Conservation (phyloP, 768 basidiomycete species). For the Russula dissimulans region DNA sequence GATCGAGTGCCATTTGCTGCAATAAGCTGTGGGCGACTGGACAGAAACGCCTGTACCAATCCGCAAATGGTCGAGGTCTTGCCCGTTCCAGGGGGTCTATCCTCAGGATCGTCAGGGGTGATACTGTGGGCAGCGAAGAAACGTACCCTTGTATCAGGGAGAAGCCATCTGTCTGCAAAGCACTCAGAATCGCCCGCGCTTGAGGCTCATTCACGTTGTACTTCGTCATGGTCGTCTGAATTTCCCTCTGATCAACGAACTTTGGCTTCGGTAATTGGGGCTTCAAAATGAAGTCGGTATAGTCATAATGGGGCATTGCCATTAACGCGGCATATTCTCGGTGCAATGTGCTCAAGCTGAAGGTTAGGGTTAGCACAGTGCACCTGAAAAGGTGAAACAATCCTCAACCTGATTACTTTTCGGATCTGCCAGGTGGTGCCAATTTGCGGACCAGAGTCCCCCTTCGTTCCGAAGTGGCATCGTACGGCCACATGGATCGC, state of each 20-base stretch:
- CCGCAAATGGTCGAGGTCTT: slow-evolving; percentile 98
- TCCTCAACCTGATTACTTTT: slow-evolving; percentile 72
- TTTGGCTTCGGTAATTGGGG: slow-evolving; percentile 48
- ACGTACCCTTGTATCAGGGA: slow-evolving; percentile 87
- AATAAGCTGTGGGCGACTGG: slow-evolving; percentile 42
- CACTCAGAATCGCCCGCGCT: slow-evolving; percentile 75
- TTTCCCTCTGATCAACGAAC: slow-evolving; percentile 37
- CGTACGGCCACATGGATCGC: slow-evolving; percentile 20
- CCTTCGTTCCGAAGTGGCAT: slow-evolving; percentile 20
- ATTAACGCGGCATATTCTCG: slow-evolving; percentile 87
- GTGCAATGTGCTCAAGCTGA: slow-evolving; percentile 80
- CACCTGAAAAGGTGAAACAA: not conserved
- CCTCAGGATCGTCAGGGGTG: not conserved
- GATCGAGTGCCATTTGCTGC: slow-evolving; percentile 33
- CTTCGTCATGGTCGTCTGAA: slow-evolving; percentile 55
- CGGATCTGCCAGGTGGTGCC: slow-evolving; percentile 62
- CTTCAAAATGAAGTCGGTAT: slow-evolving; percentile 57
- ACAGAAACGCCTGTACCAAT: slow-evolving; percentile 75
- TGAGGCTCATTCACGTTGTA: slow-evolving; percentile 90
- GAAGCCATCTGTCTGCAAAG: slow-evolving; percentile 68
- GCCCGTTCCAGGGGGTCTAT: slow-evolving; percentile 92
- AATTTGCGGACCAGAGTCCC: slow-evolving; percentile 54
- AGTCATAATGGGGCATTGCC: slow-evolving; percentile 75
- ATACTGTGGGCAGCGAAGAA: not conserved
- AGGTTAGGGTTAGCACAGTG: not conserved